Evolutionary conservation across 2,329 filamentous ascomycete species (phyloP), one percentile per base, ranked within the genome.

Genomic region (Botrytis tulipae): DNA sequence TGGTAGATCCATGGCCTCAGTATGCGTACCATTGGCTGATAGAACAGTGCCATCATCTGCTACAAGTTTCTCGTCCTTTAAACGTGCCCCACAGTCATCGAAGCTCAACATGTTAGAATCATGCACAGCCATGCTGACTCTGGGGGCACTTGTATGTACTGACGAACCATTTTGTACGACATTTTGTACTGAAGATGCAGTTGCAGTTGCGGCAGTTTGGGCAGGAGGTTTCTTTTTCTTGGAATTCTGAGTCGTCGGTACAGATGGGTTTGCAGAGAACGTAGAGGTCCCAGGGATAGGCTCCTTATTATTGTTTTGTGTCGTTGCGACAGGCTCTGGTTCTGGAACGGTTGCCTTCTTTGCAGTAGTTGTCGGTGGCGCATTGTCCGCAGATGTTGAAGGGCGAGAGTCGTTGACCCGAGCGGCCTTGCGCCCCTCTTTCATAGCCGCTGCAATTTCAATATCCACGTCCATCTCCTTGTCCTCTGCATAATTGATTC

Each of bases 401-500:
- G 76, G 48, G 59, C 67, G 57, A 42, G 37, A 59, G 20, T 74
- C 66, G 54, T 78, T 78, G 79, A 80, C 75, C 82, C 82, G 74
- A 78, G 85, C 84, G 78, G 86, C 85, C 80, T 91, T 92, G 81
- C 90, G 89, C 71, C 84, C 79, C 25, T 89, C 86, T 78, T 88
- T 87, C 80, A 86, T 85, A 77, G 87, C 83, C 71, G 84, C 82
- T 80, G 87, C 84, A 81, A 87, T 88, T 80, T 98, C 95, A 82
- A 94, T 93, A 81, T 98, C 96, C 83, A 93, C 90, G 80, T 98
- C 95, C 78, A 95, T 87, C 82, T 98, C 95, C 83, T 89, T 93
- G 83, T 95, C 93, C 84, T 99, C 96, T 69, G 96, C 95, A 83
- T 99, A 99, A 83, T 99, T 99, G 77, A 92, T 91, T 78, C 96